Conservation (phyloP, 2,329 filamentous ascomycete species). For the Ascosphaera acerosa region DNA sequence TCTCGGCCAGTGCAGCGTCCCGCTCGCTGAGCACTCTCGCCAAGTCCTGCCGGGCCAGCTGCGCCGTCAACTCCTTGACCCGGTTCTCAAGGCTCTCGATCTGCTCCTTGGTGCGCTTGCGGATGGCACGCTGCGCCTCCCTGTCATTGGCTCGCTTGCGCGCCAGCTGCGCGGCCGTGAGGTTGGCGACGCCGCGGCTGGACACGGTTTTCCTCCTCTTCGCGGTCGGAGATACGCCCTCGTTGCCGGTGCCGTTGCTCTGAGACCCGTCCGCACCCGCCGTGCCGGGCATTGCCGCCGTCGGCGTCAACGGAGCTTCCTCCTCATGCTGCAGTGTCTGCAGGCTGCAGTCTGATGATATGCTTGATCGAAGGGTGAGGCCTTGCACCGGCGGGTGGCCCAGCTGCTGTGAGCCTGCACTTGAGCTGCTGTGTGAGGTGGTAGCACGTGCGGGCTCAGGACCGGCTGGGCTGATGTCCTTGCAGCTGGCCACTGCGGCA, state of each 20-base stretch:
- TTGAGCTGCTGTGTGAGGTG: too few relatives aligned
- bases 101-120: conserved; percentile 55
- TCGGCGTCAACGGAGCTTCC: too few relatives aligned
- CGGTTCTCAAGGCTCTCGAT: conserved; percentile 49
- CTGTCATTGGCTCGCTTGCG: conserved; percentile 82
- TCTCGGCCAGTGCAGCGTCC: conserved; percentile 53
- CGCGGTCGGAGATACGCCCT: conserved; percentile 9
- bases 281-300: too few relatives aligned
- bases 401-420: too few relatives aligned
- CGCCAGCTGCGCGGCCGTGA: conserved; percentile 68
- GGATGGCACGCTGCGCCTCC: conserved; percentile 63
- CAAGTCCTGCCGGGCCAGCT: conserved; percentile 64
- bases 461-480: too few relatives aligned
- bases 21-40: conserved; percentile 51
- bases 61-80: conserved; percentile 50
- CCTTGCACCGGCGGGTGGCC: too few relatives aligned
- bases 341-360: too few relatives aligned
- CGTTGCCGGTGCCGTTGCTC: conserved; percentile 6
- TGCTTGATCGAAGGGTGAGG: too few relatives aligned
- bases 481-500: too few relatives aligned
- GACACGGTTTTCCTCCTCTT: conserved; percentile 19
- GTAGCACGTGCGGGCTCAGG: too few relatives aligned
- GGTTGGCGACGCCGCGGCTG: conserved; percentile 55
- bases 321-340: too few relatives aligned
- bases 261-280: conserved; percentile 7